Base-by-base conservation (phyloP, 192 early-diverging fungal species). In the Coemansia sp. region DNA sequence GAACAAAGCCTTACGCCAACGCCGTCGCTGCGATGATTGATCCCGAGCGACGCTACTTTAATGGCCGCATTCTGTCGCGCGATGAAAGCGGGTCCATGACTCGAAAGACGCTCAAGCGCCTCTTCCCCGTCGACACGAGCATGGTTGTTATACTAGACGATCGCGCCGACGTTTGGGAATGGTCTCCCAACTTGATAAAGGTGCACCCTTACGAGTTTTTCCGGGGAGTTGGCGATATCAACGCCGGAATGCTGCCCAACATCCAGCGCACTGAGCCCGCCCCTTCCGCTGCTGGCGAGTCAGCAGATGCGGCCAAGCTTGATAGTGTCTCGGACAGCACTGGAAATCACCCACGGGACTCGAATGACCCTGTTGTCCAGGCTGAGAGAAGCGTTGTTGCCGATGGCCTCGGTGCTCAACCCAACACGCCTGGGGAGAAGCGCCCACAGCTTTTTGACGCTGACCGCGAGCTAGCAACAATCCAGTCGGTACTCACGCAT, bases 81-180 rank as follows among this genome's bases (percentile, higher is more conserved):
- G 93, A 97, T 65, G 97, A 99, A 38, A 97, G 89, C 71, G 88
- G 89, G 11, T 92, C 94, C 60, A 85, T 90, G 66, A 86, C 86
- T 0, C 67, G 85, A 36, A 99, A 99, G 81, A 87, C 80, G 28
- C 86, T 98, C 6, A 71, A 88, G 34, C 81, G 97, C 9, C 81
- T 99, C 43, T 98, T 99, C 71, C 95, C 97, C 9, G 90, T 90
- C 59, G 93, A 98, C 76, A 91, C 90, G 35, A 94, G 90, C 26
- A 98, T 99, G 96, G 97, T 96, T 2, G 92, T 95, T 4, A 90
- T 93, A 42, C 83, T 99, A 11, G 97, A 99, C 71, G 97, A 99
- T 79, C 87, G 96, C 21, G 90, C 88, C 0, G 96, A 99, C 73
- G 92, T 99, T 3, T 99, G 97, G 97, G 70, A 82, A 26, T 93